A percentile compares a stretch with the other conserved stretches of the same genome.
Conservation (phyloP, 2,329 filamentous ascomycete genomes). For the Colletotrichum paranaense region DNA sequence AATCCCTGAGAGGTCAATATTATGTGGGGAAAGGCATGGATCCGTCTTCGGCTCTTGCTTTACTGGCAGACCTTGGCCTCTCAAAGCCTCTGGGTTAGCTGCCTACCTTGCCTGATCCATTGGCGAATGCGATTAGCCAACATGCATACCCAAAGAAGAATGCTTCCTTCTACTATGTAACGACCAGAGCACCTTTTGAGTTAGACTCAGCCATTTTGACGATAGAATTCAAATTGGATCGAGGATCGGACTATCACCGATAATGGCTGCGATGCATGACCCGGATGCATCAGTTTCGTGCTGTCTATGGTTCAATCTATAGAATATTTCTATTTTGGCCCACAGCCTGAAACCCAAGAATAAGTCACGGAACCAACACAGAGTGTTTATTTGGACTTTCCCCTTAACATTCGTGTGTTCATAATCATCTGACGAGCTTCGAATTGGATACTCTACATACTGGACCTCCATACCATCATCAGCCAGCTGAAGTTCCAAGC, state of each 20-base stretch:
- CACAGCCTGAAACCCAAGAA: background rate
- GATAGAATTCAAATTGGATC: too few relatives aligned
- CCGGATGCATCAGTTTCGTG: too few relatives aligned
- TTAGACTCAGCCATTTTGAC: too few relatives aligned
- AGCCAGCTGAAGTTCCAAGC: background rate
- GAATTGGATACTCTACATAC: slow-evolving; percentile 29
- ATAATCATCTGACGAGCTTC: slow-evolving; percentile 7
- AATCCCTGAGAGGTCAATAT: slow-evolving; percentile 24
- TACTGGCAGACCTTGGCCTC: background rate
- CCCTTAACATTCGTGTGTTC: background rate
- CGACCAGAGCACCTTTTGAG: too few relatives aligned
- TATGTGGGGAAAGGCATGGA: slow-evolving; percentile 20
- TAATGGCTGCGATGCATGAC: too few relatives aligned
- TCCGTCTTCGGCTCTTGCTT: slow-evolving; percentile 22
- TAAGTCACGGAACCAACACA: background rate
- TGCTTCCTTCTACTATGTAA: too few relatives aligned
- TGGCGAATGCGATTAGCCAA: too few relatives aligned
- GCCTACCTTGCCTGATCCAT: too few relatives aligned
- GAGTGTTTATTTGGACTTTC: background rate
- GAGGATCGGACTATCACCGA: too few relatives aligned
- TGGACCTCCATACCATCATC: background rate
- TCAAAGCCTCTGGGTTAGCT: too few relatives aligned
- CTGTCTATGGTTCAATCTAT: background rate
- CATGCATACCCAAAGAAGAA: too few relatives aligned
- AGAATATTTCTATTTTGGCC: background rate